phyloP scores from a whole-genome alignment of 306 rosid genomes.

The Quercus engelmannii region DNA sequence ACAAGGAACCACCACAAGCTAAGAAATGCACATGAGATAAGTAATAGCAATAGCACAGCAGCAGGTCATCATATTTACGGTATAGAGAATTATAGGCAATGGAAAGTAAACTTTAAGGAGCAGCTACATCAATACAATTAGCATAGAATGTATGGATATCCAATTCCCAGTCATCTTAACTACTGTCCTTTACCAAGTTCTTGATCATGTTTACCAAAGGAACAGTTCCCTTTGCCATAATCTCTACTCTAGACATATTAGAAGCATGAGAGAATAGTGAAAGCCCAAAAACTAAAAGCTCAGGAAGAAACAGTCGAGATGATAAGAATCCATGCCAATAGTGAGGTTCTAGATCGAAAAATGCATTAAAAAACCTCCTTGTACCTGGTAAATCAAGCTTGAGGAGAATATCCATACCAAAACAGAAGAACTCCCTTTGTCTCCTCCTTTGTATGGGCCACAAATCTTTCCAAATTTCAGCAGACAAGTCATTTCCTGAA shows the following conservation, averaged over 20 bases:
- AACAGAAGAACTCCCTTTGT: constrained; percentile 97
- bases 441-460: constrained; percentile 95
- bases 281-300: constrained; percentile 69
- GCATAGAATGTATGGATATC: constrained; percentile 38
- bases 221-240: constrained; percentile 93
- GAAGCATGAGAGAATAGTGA: constrained; percentile 94
- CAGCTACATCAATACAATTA: constrained; percentile 28
- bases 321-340: constrained; percentile 98
- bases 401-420: constrained; percentile 91
- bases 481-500: constrained; percentile 56
- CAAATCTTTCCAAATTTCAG: constrained; percentile 81
- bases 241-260: constrained; percentile 80
- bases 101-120: constrained; percentile 28
- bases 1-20: constrained; percentile 10
- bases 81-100: constrained; percentile 22
- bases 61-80: background rate
- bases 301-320: constrained; percentile 88
- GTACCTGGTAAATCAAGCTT: constrained; percentile 90
- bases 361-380: constrained; percentile 82
- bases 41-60: background rate
- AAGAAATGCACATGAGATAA: constrained; percentile 4
- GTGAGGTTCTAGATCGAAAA: constrained; percentile 90
- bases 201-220: constrained; percentile 90
- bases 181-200: constrained; percentile 82
- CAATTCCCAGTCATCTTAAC: constrained; percentile 31